These are phyloP conservation scores for Diaporthe eres DNA, from an alignment of 2,329 filamentous ascomycete species.

Conservation along the genomic window DNA sequence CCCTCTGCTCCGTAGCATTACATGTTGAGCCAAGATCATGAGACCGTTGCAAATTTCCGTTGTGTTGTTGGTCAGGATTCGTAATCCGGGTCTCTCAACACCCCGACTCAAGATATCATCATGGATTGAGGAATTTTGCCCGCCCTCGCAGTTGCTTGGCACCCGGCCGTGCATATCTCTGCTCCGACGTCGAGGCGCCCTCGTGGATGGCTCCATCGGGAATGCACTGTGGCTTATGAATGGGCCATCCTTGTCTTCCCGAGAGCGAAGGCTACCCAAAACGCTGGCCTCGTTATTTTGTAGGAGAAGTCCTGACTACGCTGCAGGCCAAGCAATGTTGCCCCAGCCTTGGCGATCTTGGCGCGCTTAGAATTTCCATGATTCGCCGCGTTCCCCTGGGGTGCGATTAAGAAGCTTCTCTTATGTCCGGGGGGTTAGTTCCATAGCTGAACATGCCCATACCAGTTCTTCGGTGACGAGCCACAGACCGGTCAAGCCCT, in stretches of 20 bases:
- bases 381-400: not conserved
- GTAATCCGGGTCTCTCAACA: not conserved
- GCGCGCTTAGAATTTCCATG: constrained; percentile 1
- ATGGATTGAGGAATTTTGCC: constrained; percentile 4
- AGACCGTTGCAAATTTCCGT: constrained; percentile 21
- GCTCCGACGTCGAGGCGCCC: not conserved
- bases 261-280: constrained; percentile 31
- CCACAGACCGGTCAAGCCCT: not conserved
- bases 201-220: not conserved
- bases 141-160: not conserved
- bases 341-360: constrained; percentile 25
- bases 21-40: constrained; percentile 17
- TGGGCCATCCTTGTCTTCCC: not conserved
- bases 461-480: not conserved
- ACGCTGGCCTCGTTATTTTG: not conserved
- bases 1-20: constrained; percentile 24
- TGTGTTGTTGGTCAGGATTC: constrained; percentile 9
- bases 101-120: constrained; percentile 7
- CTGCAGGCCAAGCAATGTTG: constrained; percentile 21
- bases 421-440: not conserved
- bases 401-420: not conserved
- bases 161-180: constrained; percentile 9
- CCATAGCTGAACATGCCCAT: not conserved
- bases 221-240: not conserved
- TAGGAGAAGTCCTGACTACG: constrained; percentile 6